phyloP scores from a whole-genome alignment of 179 eudicot genomes.

The Beta corolliflora region DNA sequence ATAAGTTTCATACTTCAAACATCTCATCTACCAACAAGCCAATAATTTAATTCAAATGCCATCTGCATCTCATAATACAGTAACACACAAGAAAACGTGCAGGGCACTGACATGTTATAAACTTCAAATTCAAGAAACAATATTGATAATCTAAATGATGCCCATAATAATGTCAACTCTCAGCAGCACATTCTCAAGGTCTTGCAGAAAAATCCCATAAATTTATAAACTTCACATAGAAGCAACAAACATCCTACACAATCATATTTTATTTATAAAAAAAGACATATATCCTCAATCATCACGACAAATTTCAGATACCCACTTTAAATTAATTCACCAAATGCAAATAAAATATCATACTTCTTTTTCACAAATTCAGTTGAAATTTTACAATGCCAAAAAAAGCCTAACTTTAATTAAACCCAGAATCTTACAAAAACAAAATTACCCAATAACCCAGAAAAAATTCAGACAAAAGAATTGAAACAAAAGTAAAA shows the following conservation, averaged over 20 bases:
- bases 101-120: neutral
- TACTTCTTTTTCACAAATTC: neutral
- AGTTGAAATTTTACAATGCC: neutral
- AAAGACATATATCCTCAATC: neutral
- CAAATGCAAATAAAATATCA: neutral
- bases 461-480: neutral
- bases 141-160: neutral
- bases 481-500: neutral
- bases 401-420: neutral
- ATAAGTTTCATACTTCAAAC: neutral
- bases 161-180: neutral
- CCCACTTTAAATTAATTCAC: no score
- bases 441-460: neutral
- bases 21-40: slow-evolving; percentile 7
- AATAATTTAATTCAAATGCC: neutral
- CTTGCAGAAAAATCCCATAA: neutral
- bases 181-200: neutral
- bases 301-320: neutral
- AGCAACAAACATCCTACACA: neutral
- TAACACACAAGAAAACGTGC: neutral
- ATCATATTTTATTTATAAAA: neutral
- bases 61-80: no score
- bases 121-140: neutral
- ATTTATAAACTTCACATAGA: neutral
- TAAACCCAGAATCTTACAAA: no score